phyloP scores from a whole-genome alignment of 371 early-diverging fungal species.

The Lichtheimia ornata region DNA sequence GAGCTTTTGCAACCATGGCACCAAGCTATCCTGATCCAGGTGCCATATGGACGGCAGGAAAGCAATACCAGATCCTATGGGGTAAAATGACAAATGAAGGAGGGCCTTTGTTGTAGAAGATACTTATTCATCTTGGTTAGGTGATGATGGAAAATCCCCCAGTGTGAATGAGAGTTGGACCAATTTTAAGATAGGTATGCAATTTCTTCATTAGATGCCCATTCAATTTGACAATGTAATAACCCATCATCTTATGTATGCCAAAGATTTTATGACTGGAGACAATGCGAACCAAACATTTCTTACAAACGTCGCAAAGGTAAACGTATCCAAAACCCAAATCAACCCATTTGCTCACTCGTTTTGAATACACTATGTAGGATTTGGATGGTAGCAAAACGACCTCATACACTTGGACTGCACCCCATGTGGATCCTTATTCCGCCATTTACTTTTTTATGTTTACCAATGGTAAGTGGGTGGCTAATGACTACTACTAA shows the following conservation, averaged over 20 bases:
- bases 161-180: conserved; percentile 22
- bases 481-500: not conserved
- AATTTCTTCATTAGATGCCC: not conserved
- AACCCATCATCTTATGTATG: not conserved
- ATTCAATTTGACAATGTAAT: too few relatives aligned
- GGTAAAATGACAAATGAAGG: conserved; percentile 11
- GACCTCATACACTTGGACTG: conserved; percentile 25
- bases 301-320: conserved; percentile 30
- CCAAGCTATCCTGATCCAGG: conserved; percentile 31
- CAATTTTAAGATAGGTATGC: conserved; percentile 34
- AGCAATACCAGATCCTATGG: conserved; percentile 28
- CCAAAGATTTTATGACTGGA: conserved; percentile 45
- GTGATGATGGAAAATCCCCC: conserved; percentile 20
- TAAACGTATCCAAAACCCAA: conserved; percentile 5
- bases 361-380: conserved; percentile 10
- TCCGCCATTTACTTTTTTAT: conserved; percentile 37
- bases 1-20: conserved; percentile 20
- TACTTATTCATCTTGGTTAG: conserved; percentile 5
- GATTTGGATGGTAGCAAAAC: conserved; percentile 21
- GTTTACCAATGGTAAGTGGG: conserved; percentile 30
- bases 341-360: too few relatives aligned
- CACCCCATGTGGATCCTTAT: conserved; percentile 33
- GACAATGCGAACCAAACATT: conserved; percentile 33
- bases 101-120: not conserved
- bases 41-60: conserved; percentile 34